Conservation (phyloP, 805 yeast species). For the Pichia scutulata region DNA sequence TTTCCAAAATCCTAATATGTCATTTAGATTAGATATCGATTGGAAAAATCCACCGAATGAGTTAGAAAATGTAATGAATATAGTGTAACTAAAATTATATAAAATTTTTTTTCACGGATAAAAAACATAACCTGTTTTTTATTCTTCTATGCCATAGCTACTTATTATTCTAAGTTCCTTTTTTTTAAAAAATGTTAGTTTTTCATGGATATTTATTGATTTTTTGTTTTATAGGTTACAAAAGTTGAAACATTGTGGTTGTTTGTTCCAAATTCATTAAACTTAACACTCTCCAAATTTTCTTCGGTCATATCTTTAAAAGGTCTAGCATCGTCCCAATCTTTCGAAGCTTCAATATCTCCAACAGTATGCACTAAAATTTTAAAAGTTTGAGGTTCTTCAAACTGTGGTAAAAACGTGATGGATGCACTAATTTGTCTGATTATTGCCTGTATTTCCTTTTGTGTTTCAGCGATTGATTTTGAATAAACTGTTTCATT, state of each 20-base stretch:
- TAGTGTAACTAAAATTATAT: not conserved
- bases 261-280: conserved; percentile 60
- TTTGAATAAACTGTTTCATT: conserved; percentile 15
- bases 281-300: conserved; percentile 57
- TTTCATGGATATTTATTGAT: conserved; percentile 3
- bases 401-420: conserved; percentile 72
- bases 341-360: conserved; percentile 57
- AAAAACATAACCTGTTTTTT: too few relatives aligned
- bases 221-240: conserved; percentile 47
- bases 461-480: conserved; percentile 44
- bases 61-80: not conserved
- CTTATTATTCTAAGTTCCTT: too few relatives aligned
- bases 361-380: conserved; percentile 78
- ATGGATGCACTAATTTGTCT: conserved; percentile 86
- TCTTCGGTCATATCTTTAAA: conserved; percentile 43
- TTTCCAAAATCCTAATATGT: not conserved
- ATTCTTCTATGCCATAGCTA: too few relatives aligned
- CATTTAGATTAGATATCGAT: conserved; percentile 1
- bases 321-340: conserved; percentile 66
- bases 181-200: not conserved
- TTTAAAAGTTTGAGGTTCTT: conserved; percentile 63
- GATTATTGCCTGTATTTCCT: conserved; percentile 76
- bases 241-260: conserved; percentile 65
- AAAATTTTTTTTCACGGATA: too few relatives aligned
- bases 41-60: conserved; percentile 10